These are phyloP conservation scores for Lizonia empirigonia DNA, from an alignment of 2,329 filamentous ascomycete species.

Conservation along the genomic window DNA sequence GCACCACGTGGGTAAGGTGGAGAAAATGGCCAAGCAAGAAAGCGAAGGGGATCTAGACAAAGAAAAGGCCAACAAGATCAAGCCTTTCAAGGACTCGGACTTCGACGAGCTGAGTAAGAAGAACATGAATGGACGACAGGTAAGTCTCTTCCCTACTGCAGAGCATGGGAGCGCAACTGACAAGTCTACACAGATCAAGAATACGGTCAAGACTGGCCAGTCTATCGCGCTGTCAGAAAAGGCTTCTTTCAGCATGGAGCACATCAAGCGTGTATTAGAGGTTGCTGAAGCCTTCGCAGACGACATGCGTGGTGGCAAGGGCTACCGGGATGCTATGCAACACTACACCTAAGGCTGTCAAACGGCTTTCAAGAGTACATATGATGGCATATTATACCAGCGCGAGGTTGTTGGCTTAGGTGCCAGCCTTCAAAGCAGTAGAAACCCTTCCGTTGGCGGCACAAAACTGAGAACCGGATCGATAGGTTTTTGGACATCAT, in stretches of 20 bases:
- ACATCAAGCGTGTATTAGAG: conserved; percentile 82
- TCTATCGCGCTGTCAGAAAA: conserved; percentile 78
- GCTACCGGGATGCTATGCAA: conserved; percentile 83
- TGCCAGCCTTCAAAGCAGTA: neutral
- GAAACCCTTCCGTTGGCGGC: too few relatives aligned
- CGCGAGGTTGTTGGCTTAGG: neutral
- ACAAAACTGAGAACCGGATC: too few relatives aligned
- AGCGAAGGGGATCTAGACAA: conserved; percentile 53
- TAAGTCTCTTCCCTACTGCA: conserved; percentile 40
- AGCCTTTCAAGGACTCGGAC: conserved; percentile 70
- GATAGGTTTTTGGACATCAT: too few relatives aligned
- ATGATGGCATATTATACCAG: neutral
- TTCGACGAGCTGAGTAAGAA: conserved; percentile 69
- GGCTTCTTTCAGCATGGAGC: conserved; percentile 73
- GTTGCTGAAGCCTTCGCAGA: conserved; percentile 82
- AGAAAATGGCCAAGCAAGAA: conserved; percentile 55
- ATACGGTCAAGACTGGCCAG: conserved; percentile 81
- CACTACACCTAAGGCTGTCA: conserved; percentile 66
- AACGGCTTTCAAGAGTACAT: too few relatives aligned
- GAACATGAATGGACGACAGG: conserved; percentile 71
- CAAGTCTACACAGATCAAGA: conserved; percentile 74
- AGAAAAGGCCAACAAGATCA: conserved; percentile 12
- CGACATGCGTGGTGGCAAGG: conserved; percentile 79
- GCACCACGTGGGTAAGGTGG: conserved; percentile 78
- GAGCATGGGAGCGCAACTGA: conserved; percentile 16